Evolutionary conservation across 805 yeast species (phyloP), one percentile per base, ranked within the genome.

Genomic region (Pichia nakasei): DNA sequence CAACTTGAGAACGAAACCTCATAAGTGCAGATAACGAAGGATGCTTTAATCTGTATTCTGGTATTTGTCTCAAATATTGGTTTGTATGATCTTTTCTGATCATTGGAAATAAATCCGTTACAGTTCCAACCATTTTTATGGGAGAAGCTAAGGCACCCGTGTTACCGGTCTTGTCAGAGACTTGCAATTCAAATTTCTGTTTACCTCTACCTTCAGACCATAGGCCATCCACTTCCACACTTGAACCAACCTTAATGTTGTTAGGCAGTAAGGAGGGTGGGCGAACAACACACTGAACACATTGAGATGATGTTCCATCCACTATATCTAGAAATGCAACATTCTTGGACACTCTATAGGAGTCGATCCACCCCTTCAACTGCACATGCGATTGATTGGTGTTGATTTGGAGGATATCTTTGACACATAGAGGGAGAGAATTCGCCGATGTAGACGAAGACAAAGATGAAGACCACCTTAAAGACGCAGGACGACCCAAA

Each of bases 21-120:
- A 88, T 54, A 1, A 86, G 62, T 1, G 89, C 74, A 1, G 85
- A 73, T 34, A 82, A 61, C n/a, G 76, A 73, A 3, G 72, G 56
- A 0, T 94, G 76, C 53, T 85, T 75, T 74, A 85, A 88, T 50
- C 97, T 73, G 27, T 84, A 67, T 9, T 84, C 78, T 0, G 96
- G 94, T n/a, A 77, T 61, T 3, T 76, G 68, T 41, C 98, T 72
- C 35, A 93, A 63, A 53, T 69, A 82, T 49, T 79, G 83, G 15
- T 76, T 59, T 1, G 85, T 64, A 48, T 81, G 91, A 22, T 66
- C 66, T 58, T 88, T 88, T 57, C 88, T 89, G 54, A 88, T 96
- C 39, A 93, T 65, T 0, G 97, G 96, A 58, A 82, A 93, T 32
- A 67, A 60, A 2, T 73, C 74, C 0, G 73, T 69, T 0, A 85